Conservation (phyloP, 371 early-diverging fungal species). For the Rhizopus stolonifer region DNA sequence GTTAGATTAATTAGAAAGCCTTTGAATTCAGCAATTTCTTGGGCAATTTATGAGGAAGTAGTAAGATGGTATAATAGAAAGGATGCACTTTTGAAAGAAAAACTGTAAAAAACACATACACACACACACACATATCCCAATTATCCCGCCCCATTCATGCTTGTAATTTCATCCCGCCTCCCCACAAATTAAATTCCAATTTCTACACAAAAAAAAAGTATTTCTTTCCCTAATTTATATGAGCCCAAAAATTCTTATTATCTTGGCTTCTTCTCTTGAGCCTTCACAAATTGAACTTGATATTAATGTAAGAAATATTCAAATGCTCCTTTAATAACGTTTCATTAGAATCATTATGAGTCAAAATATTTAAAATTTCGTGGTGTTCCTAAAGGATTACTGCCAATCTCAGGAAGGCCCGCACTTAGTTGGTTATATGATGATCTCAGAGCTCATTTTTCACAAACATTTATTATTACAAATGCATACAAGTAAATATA, state of each 20-base stretch:
- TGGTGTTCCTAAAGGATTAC: conserved; percentile 40
- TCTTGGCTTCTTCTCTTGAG: conserved; percentile 20
- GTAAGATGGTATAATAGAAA: conserved; percentile 45
- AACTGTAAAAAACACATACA: conserved; percentile 6
- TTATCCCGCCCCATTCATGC: not conserved
- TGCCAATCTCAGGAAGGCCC: conserved; percentile 46
- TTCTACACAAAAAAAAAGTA: too few species aligned
- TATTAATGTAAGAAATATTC: conserved; percentile 9
- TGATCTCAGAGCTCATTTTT: conserved; percentile 17
- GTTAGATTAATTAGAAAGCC: conserved; percentile 87
- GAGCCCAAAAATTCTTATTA: conserved; percentile 10
- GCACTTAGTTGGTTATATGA: conserved; percentile 44
- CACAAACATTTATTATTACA: conserved; percentile 35
- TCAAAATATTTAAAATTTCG: conserved; percentile 23
- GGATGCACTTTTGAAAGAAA: conserved; percentile 22
- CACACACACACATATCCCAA: not conserved
- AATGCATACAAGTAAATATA: conserved; percentile 50
- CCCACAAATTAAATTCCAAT: too few species aligned
- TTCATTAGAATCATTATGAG: conserved; percentile 19
- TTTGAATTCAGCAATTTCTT: conserved; percentile 87
- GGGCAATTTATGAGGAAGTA: conserved; percentile 91
- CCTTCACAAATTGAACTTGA: conserved; percentile 17
- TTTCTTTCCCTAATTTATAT: conserved; percentile 1
- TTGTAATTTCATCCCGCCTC: not conserved
- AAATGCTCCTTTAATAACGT: too few species aligned